phyloP scores from a whole-genome alignment of 2,329 filamentous ascomycete species.

The Xylaria sp. region DNA sequence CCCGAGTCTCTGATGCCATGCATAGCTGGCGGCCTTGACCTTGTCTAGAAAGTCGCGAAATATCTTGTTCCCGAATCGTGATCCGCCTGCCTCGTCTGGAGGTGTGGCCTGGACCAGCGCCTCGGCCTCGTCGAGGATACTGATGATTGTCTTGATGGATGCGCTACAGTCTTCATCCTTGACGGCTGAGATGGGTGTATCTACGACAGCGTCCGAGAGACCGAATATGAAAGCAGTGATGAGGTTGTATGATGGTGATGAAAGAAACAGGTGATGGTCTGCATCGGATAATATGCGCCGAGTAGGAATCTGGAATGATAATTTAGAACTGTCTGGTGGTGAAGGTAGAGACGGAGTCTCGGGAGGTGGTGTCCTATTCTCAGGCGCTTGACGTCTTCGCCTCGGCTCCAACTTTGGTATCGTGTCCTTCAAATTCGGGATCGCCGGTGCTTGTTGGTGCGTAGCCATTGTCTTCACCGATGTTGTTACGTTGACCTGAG shows the following conservation, averaged over 20 bases:
- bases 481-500: neutral
- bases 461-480: conserved; percentile 38
- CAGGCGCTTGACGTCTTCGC: conserved; percentile 60
- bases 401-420: conserved; percentile 76
- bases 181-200: conserved; percentile 72
- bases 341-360: conserved; percentile 78
- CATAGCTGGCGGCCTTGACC: conserved; percentile 62
- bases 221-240: conserved; percentile 87
- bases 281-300: conserved; percentile 82
- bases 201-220: conserved; percentile 82
- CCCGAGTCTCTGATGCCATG: conserved; percentile 73
- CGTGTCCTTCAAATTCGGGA: conserved; percentile 64
- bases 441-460: conserved; percentile 41
- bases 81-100: conserved; percentile 85
- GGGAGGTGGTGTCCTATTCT: conserved; percentile 73
- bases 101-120: conserved; percentile 74
- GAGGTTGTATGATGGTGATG: conserved; percentile 78
- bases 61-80: conserved; percentile 92
- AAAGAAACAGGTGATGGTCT: conserved; percentile 84
- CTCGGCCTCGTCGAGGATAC: conserved; percentile 76
- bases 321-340: conserved; percentile 68
- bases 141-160: conserved; percentile 70
- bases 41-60: conserved; percentile 85
- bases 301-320: conserved; percentile 73
- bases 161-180: conserved; percentile 66